These are phyloP conservation scores for Podaxis rugospora DNA, from an alignment of 768 basidiomycete species.

Conservation along the genomic window DNA sequence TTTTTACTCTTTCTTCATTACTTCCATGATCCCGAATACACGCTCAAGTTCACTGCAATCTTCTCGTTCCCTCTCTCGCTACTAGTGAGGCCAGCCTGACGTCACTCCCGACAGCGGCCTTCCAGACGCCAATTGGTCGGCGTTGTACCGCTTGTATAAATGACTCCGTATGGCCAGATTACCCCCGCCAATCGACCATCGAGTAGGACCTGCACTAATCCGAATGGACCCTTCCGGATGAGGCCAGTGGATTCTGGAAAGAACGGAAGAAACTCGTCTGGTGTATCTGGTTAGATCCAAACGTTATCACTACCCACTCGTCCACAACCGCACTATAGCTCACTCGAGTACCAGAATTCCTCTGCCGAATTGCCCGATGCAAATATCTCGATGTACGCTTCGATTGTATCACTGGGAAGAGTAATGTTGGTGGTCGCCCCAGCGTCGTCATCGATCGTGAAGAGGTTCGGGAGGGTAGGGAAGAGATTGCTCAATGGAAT, in stretches of 20 bases:
- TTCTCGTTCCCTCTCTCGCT: too few relatives aligned
- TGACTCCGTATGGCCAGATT: conserved; percentile 33
- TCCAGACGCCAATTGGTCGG: conserved; percentile 25
- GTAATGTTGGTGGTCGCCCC: too few relatives aligned
- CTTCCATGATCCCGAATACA: too few relatives aligned
- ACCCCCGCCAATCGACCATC: conserved; percentile 41
- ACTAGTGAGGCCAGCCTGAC: too few relatives aligned
- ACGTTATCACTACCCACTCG: too few relatives aligned
- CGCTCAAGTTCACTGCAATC: too few relatives aligned
- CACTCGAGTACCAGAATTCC: conserved; percentile 48
- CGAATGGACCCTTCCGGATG: conserved; percentile 49
- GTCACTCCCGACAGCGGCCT: too few relatives aligned
- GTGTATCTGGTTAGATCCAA: conserved; percentile 26
- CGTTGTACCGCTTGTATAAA: conserved; percentile 43
- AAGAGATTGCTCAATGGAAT: too few relatives aligned
- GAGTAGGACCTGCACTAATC: conserved; percentile 48
- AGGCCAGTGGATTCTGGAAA: conserved; percentile 34
- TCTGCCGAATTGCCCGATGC: conserved; percentile 63
- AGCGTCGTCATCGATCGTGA: too few relatives aligned
- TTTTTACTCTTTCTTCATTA: too few relatives aligned
- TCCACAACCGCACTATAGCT: conserved; percentile 8
- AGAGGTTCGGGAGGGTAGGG: too few relatives aligned
- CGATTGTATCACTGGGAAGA: too few relatives aligned
- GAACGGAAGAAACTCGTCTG: conserved; percentile 43
- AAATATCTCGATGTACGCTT: conserved; percentile 31